Conservation (phyloP, 2,329 filamentous ascomycete species). For the Colletotrichum sp. region DNA sequence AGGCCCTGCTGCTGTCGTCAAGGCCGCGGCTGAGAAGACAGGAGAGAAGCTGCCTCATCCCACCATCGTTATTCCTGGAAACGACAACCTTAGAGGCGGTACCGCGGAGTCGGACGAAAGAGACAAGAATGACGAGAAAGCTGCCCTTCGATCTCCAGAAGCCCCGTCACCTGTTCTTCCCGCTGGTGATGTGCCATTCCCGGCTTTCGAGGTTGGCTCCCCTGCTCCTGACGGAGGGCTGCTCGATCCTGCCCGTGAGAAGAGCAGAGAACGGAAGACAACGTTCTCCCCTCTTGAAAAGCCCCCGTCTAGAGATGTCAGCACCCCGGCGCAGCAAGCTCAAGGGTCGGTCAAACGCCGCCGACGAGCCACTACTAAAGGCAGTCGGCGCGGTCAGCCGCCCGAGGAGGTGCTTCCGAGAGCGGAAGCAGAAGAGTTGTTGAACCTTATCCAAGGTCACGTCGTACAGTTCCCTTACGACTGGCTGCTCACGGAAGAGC, state of each 20-base stretch:
- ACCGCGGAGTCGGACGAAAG: conserved; percentile 28
- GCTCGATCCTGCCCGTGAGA: conserved; percentile 39
- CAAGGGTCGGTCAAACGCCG: conserved; percentile 63
- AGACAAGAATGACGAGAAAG: conserved; percentile 16
- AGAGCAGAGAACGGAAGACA: conserved; percentile 53
- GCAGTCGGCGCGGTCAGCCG: conserved; percentile 67
- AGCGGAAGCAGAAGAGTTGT: conserved; percentile 79
- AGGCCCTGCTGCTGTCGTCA: conserved; percentile 42
- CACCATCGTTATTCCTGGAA: conserved; percentile 33
- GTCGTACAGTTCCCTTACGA: conserved; percentile 95
- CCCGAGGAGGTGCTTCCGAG: conserved; percentile 79
- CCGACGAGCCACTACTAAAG: conserved; percentile 73
- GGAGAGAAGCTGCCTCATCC: conserved; percentile 32
- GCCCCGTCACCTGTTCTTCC: conserved; percentile 47
- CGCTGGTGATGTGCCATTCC: conserved; percentile 50
- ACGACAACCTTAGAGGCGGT: conserved; percentile 32
- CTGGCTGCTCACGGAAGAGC: conserved; percentile 91
- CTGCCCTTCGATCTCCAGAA: conserved; percentile 35
- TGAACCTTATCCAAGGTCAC: conserved; percentile 84
- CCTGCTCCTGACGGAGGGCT: conserved; percentile 28
- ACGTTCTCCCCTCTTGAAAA: conserved; percentile 63
- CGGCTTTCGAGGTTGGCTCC: conserved; percentile 45
- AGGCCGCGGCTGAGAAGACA: conserved; percentile 39
- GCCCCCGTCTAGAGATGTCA: conserved; percentile 42
- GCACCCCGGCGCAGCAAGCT: conserved; percentile 33